Evolutionary conservation across 129 eudicot genomes (phyloP), one percentile per base, ranked within the genome.

Genomic region (Flaveria ramosissima): DNA sequence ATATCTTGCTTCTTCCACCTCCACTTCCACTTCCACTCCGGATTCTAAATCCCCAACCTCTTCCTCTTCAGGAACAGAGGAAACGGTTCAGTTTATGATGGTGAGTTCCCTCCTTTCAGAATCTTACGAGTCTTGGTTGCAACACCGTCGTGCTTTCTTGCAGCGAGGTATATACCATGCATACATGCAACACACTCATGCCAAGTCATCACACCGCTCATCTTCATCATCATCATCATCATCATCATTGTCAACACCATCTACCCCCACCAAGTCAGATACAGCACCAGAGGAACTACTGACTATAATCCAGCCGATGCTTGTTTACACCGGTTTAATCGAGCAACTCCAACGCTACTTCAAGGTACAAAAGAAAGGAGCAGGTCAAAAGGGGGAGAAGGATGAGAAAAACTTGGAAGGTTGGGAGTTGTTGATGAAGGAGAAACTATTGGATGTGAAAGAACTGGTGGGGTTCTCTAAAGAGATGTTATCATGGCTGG

Each of bases 81-180:
- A 94, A 77, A 94, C 96, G 0, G 93, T 94, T 47, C 99, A 94
- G 68, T 94, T 91, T 77, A 94, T 94, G 99, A 94, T 94, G 99
- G 99, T 94, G 41, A 89, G 85, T 73, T 94, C 99, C 47, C 96
- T 94, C 53, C 85, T 94, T 8, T 88, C 92, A 3, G 97, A 94
- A 71, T 85, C 99, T 6, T 88, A 94, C 23, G 94, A 91, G 73
- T 94, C 97, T 6, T 94, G 99, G 97, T 51, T 88, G 83, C 93
- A 87, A 76, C 97, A 94, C 69, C 96, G 99, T 0, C 86, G 86
- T 26, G 78, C 85, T 36, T 94, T 94, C 86, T 75, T 94, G 85
- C 92, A 94, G 81, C 93, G 99, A 6, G 97, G 96, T 55, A 89
- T 94, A 80, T 86, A 91, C 85, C 99, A 94, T 67, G 97, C 96